Conservation (phyloP, 768 basidiomycete genomes). For the Mycena olivaceomarginata region DNA sequence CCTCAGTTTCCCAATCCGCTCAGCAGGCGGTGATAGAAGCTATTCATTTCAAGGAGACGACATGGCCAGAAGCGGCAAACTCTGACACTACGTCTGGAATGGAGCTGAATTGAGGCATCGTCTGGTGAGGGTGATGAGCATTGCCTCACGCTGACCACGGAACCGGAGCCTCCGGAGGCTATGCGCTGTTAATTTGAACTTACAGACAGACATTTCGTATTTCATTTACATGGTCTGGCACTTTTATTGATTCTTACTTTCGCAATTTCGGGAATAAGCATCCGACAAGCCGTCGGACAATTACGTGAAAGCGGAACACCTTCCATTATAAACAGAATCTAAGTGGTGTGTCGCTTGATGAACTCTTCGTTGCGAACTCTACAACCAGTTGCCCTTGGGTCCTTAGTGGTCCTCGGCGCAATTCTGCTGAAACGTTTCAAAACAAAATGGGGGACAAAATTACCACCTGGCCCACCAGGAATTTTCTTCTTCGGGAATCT, state of each 20-base stretch:
- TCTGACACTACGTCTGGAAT: not conserved
- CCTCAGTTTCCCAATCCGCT: not conserved
- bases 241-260: too few relatives aligned
- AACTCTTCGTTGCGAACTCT: not conserved
- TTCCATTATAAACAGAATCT: not conserved
- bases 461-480: constrained; percentile 47
- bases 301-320: not conserved
- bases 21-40: not conserved
- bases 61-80: not conserved
- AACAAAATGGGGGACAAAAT: not conserved
- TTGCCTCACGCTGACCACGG: too few relatives aligned
- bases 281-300: not conserved
- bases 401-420: not conserved
- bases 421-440: not conserved
- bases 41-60: not conserved
- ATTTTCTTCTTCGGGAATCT: constrained; percentile 45
- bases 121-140: not conserved
- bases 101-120: not conserved
- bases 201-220: too few relatives aligned
- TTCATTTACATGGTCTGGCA: not conserved
- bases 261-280: not conserved
- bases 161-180: too few relatives aligned
- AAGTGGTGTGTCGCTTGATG: not conserved
- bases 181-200: too few relatives aligned
- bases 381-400: constrained; percentile 3